These are phyloP conservation scores for Zasmidium cellare DNA, from an alignment of 2,329 filamentous ascomycete species.

Conservation along the genomic window DNA sequence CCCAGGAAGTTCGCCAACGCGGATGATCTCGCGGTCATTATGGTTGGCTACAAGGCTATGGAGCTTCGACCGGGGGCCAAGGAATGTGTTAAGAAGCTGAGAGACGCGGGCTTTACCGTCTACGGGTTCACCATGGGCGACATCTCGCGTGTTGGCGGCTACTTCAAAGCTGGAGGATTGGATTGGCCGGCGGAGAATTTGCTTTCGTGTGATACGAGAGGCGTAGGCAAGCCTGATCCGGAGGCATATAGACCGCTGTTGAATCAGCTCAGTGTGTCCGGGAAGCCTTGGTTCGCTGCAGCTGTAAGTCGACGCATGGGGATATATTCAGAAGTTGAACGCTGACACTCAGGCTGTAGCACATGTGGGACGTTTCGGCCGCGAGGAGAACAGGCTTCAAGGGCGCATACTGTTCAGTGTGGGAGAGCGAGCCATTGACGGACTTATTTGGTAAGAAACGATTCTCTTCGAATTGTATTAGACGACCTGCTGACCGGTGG, in stretches of 20 bases:
- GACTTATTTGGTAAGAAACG: slow-evolving; percentile 44
- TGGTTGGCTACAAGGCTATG: slow-evolving; percentile 37
- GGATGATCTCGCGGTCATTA: slow-evolving; percentile 43
- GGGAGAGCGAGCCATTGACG: slow-evolving; percentile 51
- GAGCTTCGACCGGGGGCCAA: slow-evolving; percentile 40
- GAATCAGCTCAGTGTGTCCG: slow-evolving; percentile 39
- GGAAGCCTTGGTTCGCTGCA: slow-evolving; percentile 52
- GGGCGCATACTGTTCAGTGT: slow-evolving; percentile 55
- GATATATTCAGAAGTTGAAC: slow-evolving; percentile 33
- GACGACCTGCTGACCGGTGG: background rate
- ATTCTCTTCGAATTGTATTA: no score
- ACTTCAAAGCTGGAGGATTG: slow-evolving; percentile 50
- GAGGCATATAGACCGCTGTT: slow-evolving; percentile 49
- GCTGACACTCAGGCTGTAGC: slow-evolving; percentile 24
- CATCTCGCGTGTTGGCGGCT: slow-evolving; percentile 48
- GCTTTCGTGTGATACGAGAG: slow-evolving; percentile 51
- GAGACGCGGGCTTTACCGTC: slow-evolving; percentile 51
- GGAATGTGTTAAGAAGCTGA: slow-evolving; percentile 46
- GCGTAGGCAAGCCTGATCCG: slow-evolving; percentile 52
- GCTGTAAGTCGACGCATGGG: background rate
- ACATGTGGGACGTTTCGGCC: slow-evolving; percentile 52
- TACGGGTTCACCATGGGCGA: slow-evolving; percentile 58
- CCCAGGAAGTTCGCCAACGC: slow-evolving; percentile 44
- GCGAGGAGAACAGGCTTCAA: slow-evolving; percentile 53
- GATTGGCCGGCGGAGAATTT: slow-evolving; percentile 54